Percentiles rank a stretch among this genome's conserved stretches.
Conservation (phyloP, 208 protist genomes). For the Wallacemonas sp. region DNA sequence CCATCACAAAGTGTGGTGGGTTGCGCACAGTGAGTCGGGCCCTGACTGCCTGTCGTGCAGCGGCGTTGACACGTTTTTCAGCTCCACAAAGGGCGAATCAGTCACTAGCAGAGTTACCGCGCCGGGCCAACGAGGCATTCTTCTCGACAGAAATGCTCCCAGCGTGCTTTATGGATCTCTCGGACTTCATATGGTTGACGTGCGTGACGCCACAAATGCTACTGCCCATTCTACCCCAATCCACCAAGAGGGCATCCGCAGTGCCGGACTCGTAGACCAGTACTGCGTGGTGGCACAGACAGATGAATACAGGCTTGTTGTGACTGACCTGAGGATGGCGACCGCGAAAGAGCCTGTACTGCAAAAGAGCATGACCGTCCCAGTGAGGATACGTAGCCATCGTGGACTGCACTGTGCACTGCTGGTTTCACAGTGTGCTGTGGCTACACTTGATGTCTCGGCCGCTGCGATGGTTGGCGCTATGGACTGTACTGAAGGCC, state of each 20-base stretch:
- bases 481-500: slow-evolving; percentile 31
- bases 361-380: not conserved
- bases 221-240: not conserved
- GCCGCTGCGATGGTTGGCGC: slow-evolving; percentile 24
- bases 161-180: not conserved
- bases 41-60: not conserved
- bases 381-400: not conserved
- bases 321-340: not conserved
- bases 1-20: not conserved
- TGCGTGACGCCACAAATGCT: not conserved
- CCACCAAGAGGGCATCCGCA: not conserved
- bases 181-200: not conserved
- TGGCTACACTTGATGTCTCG: slow-evolving; percentile 32
- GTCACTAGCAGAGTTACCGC: not conserved
- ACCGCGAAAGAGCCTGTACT: not conserved
- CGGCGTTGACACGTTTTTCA: not conserved
- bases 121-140: not conserved
- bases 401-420: slow-evolving; percentile 15
- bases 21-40: not conserved
- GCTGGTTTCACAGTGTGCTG: slow-evolving; percentile 29
- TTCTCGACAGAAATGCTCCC: not conserved
- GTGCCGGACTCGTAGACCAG: not conserved
- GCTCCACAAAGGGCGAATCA: not conserved
- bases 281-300: not conserved
- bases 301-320: not conserved